These are phyloP conservation scores for Chrysosporium queenslandicum DNA, from an alignment of 2,329 filamentous ascomycete genomes.

Conservation along the genomic window DNA sequence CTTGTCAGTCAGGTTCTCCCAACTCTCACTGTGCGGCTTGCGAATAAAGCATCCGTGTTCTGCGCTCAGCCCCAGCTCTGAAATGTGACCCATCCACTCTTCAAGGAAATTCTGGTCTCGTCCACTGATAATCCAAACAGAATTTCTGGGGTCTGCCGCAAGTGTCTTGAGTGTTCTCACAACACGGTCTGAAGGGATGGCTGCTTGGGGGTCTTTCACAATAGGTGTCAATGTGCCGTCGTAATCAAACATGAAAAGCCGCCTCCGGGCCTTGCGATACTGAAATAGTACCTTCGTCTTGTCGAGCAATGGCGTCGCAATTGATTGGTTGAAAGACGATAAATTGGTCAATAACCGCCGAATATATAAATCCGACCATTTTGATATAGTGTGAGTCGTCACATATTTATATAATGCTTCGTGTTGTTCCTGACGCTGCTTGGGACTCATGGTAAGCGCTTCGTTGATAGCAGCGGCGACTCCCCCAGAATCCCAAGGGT, in stretches of 20 bases:
- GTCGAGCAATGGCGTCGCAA: constrained; percentile 74
- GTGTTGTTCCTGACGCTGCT: constrained; percentile 60
- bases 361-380: constrained; percentile 73
- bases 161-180: constrained; percentile 70
- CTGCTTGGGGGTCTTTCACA: constrained; percentile 79
- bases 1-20: constrained; percentile 80
- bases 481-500: constrained; percentile 82
- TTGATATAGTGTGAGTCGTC: constrained; percentile 71
- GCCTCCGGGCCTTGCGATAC: constrained; percentile 64
- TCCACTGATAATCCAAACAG: constrained; percentile 97
- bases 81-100: constrained; percentile 85
- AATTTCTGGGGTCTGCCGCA: constrained; percentile 68
- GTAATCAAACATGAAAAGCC: constrained; percentile 98
- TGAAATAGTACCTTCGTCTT: constrained; percentile 58
- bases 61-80: constrained; percentile 81
- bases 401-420: constrained; percentile 70
- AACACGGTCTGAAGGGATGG: constrained; percentile 75
- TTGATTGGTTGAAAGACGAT: constrained; percentile 61
- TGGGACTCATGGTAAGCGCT: constrained; percentile 64
- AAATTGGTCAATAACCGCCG: constrained; percentile 71
- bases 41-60: constrained; percentile 96
- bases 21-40: constrained; percentile 62
- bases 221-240: constrained; percentile 95
- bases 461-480: constrained; percentile 75
- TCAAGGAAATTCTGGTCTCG: constrained; percentile 85